Evolutionary conservation across 2,329 filamentous ascomycete genomes (phyloP).

Genomic region (Coniochaeta ligniaria): DNA sequence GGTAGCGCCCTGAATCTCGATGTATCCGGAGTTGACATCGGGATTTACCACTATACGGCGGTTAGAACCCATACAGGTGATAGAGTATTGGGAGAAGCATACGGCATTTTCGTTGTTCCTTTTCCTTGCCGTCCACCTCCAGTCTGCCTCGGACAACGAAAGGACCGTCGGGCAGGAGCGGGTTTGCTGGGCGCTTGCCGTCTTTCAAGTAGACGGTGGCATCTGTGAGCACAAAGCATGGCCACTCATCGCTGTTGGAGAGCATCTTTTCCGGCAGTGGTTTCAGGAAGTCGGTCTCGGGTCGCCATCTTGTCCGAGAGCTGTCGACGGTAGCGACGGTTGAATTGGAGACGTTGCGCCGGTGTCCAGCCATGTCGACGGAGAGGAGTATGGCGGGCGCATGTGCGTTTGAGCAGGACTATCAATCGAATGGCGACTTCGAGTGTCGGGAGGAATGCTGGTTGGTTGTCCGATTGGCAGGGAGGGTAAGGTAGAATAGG

Average conservation of each 20-base stretch:
- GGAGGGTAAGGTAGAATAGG: neutral
- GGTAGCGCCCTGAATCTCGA: conserved; percentile 46
- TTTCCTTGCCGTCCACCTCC: conserved; percentile 38
- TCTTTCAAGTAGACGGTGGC: conserved; percentile 51
- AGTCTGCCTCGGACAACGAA: conserved; percentile 55
- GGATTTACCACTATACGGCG: conserved; percentile 24
- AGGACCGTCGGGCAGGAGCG: conserved; percentile 54
- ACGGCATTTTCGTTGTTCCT: conserved; percentile 26
- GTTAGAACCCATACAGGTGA: neutral
- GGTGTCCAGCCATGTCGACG: conserved; percentile 20
- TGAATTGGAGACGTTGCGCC: conserved; percentile 34
- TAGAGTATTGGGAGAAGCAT: neutral
- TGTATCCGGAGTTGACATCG: conserved; percentile 23
- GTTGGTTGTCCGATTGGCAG: too few species aligned
- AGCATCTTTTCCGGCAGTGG: conserved; percentile 9
- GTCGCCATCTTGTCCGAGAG: conserved; percentile 19
- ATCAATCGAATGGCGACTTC: neutral
- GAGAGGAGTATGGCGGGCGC: neutral
- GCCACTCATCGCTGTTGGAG: conserved; percentile 42
- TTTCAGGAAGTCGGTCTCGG: conserved; percentile 28
- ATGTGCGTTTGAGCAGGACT: neutral
- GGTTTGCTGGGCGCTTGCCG: conserved; percentile 47
- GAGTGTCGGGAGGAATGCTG: too few species aligned
- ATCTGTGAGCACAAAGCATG: conserved; percentile 54
- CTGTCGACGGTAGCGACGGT: conserved; percentile 36